These are phyloP conservation scores for Didymella pinodella DNA, from an alignment of 2,329 filamentous ascomycete species.

Conservation along the genomic window DNA sequence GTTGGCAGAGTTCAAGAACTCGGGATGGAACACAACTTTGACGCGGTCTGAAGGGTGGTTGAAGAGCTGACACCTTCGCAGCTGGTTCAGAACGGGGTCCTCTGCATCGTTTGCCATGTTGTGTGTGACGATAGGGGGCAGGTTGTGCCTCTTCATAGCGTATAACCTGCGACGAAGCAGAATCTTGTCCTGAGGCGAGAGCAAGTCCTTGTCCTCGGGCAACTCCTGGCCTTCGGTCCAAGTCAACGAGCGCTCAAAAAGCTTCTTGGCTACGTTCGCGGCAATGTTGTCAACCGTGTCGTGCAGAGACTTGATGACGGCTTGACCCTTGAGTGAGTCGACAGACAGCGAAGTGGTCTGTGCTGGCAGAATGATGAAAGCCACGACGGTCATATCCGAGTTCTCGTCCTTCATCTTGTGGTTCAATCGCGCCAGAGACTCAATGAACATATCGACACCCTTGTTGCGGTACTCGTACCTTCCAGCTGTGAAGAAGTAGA, in stretches of 20 bases:
- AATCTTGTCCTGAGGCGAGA: constrained; percentile 90
- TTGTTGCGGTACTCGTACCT: constrained; percentile 99
- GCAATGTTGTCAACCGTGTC: constrained; percentile 95
- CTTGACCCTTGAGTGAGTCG: constrained; percentile 94
- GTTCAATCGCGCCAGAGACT: constrained; percentile 92
- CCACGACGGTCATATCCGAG: constrained; percentile 92
- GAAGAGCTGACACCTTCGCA: constrained; percentile 94
- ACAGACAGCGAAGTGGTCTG: constrained; percentile 95
- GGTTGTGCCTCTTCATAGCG: constrained; percentile 90
- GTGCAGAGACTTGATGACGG: constrained; percentile 93
- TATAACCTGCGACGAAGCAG: constrained; percentile 90
- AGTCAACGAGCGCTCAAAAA: constrained; percentile 91
- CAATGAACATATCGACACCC: constrained; percentile 99
- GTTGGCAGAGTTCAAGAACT: constrained; percentile 95
- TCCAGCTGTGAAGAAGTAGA: constrained; percentile 97
- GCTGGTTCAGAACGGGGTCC: constrained; percentile 94
- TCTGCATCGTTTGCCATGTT: constrained; percentile 97
- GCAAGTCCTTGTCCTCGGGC: constrained; percentile 95
- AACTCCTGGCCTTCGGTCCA: constrained; percentile 95
- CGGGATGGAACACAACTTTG: constrained; percentile 97
- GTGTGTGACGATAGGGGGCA: constrained; percentile 97
- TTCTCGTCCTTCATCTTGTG: constrained; percentile 85
- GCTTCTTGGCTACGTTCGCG: constrained; percentile 86
- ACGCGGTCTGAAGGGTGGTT: constrained; percentile 95
- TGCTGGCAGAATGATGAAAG: constrained; percentile 98